phyloP scores from a whole-genome alignment of 306 rosid species.

The Casuarina glauca region DNA sequence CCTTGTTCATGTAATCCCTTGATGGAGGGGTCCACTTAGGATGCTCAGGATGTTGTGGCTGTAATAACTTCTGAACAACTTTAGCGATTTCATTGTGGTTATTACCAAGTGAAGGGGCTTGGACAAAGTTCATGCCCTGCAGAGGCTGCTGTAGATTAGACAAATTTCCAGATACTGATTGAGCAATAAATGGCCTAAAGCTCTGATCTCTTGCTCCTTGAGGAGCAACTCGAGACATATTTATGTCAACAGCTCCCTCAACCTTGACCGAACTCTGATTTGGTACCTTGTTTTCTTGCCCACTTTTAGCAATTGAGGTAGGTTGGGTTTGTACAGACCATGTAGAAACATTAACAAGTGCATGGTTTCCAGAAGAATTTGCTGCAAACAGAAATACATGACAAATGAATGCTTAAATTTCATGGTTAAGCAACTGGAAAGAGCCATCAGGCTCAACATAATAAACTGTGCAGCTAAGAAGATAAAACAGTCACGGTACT shows the following conservation, averaged over 20 bases:
- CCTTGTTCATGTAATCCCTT: slow-evolving; percentile 96
- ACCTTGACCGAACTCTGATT: slow-evolving; percentile 53
- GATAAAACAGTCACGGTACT: background rate
- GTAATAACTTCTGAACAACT: slow-evolving; percentile 75
- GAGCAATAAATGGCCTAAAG: slow-evolving; percentile 62
- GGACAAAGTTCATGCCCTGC: slow-evolving; percentile 59
- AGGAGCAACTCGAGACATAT: slow-evolving; percentile 42
- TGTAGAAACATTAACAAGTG: slow-evolving; percentile 57
- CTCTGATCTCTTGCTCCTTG: slow-evolving; percentile 56
- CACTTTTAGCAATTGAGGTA: slow-evolving; percentile 50
- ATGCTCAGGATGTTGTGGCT: slow-evolving; percentile 75
- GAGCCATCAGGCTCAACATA: background rate
- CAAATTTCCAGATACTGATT: slow-evolving; percentile 61
- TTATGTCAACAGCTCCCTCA: slow-evolving; percentile 50
- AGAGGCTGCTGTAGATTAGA: slow-evolving; percentile 51
- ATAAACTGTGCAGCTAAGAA: background rate
- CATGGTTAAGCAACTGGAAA: background rate
- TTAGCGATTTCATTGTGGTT: slow-evolving; percentile 76
- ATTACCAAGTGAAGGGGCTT: slow-evolving; percentile 58
- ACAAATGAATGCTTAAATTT: slow-evolving; percentile 17
- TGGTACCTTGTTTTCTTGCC: slow-evolving; percentile 64
- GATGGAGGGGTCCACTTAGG: slow-evolving; percentile 99
- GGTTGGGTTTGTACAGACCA: slow-evolving; percentile 81
- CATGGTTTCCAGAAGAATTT: slow-evolving; percentile 49
- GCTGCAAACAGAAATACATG: slow-evolving; percentile 41